These are phyloP conservation scores for Penicillium lividum DNA, from an alignment of 495 filamentous ascomycete genomes.

Conservation along the genomic window DNA sequence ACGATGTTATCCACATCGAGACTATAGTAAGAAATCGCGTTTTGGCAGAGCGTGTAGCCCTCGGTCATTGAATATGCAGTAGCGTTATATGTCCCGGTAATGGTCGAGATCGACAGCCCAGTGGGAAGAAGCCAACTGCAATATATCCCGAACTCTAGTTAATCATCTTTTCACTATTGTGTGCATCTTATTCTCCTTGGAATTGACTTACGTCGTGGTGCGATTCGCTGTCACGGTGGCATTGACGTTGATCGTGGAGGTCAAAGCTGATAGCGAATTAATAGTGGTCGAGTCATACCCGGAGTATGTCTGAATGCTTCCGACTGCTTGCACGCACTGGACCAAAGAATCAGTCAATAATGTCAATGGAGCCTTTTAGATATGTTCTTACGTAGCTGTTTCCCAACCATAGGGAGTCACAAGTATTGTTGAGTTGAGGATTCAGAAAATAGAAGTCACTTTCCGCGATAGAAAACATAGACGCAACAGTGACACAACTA, in stretches of 20 bases:
- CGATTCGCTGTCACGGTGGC: constrained; percentile 12
- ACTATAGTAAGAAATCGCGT: constrained; percentile 9
- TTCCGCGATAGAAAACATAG: constrained; percentile 7
- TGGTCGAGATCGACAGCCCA: constrained; percentile 2
- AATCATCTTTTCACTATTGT: too few relatives aligned
- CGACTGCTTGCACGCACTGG: constrained; percentile 12
- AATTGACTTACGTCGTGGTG: constrained; percentile 4
- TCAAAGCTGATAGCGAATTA: background rate
- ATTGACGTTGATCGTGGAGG: constrained; percentile 9
- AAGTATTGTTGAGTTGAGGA: constrained; percentile 8
- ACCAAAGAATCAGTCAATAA: background rate
- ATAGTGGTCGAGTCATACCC: constrained; percentile 5
- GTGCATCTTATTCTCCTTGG: background rate
- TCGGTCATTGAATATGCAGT: background rate
- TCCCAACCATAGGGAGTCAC: constrained; percentile 4
- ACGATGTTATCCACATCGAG: constrained; percentile 2
- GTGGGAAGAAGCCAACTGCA: background rate
- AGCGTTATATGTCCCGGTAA: constrained; percentile 4
- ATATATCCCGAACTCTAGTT: too few relatives aligned
- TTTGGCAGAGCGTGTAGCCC: constrained; percentile 10
- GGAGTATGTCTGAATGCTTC: constrained; percentile 10
- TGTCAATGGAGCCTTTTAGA: background rate
- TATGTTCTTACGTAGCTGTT: constrained; percentile 11
- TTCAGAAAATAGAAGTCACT: constrained; percentile 11
- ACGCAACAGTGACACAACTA: constrained; percentile 3